Conservation (phyloP, 1,284 basidiomycete genomes). For the Ustilago hordei region DNA sequence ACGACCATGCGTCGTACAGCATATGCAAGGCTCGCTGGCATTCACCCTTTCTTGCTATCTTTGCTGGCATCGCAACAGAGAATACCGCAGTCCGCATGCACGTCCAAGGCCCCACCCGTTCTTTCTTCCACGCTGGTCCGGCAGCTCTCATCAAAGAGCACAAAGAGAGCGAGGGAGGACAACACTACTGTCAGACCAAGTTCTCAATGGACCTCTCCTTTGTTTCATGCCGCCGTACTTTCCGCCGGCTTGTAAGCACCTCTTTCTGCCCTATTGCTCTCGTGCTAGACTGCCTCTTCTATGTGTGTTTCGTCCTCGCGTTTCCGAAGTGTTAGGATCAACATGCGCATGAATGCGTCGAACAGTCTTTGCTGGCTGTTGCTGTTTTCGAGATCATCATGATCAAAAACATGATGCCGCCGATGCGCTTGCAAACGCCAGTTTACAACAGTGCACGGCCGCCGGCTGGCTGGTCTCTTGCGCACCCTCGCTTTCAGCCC, state of each 20-base stretch:
- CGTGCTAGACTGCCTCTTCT: neutral
- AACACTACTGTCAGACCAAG: neutral
- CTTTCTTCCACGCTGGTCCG: slow-evolving; percentile 4
- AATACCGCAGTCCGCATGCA: neutral
- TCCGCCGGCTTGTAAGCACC: neutral
- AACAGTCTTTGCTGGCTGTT: neutral
- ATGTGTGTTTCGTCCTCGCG: neutral
- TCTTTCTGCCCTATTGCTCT: neutral
- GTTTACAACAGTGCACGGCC: neutral
- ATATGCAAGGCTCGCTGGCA: neutral
- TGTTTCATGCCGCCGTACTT: slow-evolving; percentile 2
- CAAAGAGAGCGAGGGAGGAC: neutral
- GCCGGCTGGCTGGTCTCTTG: neutral
- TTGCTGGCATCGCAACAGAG: neutral
- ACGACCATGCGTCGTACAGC: slow-evolving; percentile 2
- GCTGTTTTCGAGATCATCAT: no score
- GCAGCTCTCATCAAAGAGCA: neutral
- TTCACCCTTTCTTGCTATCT: neutral
- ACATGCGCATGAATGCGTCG: neutral
- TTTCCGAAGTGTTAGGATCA: slow-evolving; percentile 8
- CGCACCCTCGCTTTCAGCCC: neutral
- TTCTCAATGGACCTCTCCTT: neutral
- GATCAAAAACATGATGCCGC: neutral
- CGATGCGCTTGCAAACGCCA: slow-evolving; percentile 1
- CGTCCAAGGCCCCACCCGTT: neutral